Conservation (phyloP, 2,329 filamentous ascomycete genomes). For the Fusarium pseudonygamai region DNA sequence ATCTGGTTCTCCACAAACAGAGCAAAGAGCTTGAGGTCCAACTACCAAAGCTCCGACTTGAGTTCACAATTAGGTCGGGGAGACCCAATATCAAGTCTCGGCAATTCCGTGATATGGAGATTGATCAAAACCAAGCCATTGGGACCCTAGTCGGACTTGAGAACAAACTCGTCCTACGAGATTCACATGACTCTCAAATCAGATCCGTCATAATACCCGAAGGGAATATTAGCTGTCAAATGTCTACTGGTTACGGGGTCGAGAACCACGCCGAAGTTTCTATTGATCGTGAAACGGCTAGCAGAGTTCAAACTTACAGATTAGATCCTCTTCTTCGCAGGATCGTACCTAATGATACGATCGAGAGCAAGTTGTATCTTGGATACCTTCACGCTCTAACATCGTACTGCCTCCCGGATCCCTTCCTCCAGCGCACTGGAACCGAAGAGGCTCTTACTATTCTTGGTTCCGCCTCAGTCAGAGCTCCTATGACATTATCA, state of each 20-base stretch:
- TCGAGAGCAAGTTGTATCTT: slow-evolving; percentile 62
- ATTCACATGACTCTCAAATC: slow-evolving; percentile 16
- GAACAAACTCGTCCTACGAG: slow-evolving; percentile 55
- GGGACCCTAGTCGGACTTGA: slow-evolving; percentile 19
- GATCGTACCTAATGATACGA: slow-evolving; percentile 59
- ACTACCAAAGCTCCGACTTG: slow-evolving; percentile 37
- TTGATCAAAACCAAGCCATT: slow-evolving; percentile 24
- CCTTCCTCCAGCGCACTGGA: slow-evolving; percentile 59
- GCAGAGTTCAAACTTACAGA: slow-evolving; percentile 53
- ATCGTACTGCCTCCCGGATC: slow-evolving; percentile 60
- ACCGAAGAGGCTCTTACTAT: slow-evolving; percentile 63
- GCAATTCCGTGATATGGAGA: slow-evolving; percentile 29
- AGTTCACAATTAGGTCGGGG: neutral
- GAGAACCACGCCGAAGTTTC: slow-evolving; percentile 48
- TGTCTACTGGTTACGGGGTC: fast-evolving
- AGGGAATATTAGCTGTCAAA: slow-evolving; percentile 38
- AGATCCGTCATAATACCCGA: slow-evolving; percentile 52
- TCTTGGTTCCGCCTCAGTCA: slow-evolving; percentile 57
- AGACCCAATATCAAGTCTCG: slow-evolving; percentile 1
- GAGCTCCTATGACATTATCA: slow-evolving; percentile 42
- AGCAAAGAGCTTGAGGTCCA: neutral
- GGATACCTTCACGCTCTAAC: slow-evolving; percentile 65
- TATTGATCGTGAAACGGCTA: slow-evolving; percentile 40
- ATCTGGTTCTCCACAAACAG: neutral
- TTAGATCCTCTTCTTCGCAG: slow-evolving; percentile 61